Base-by-base conservation (phyloP, 106 monocot species). In the Dendrobium nobile region DNA sequence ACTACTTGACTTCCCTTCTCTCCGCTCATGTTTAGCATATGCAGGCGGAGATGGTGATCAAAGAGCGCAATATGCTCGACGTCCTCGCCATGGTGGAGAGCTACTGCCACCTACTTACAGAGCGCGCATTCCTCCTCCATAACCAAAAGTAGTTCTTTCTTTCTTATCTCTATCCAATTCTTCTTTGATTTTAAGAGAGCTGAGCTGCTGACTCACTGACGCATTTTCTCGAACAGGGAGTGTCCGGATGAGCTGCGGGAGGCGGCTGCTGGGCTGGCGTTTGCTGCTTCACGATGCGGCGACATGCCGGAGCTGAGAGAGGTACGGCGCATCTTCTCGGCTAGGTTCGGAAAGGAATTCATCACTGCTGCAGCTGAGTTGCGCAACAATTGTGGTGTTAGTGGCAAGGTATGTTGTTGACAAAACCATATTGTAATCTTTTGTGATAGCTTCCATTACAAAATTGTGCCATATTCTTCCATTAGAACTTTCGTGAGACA, bases 171-270 rank as follows among this genome's bases (percentile, higher is more conserved):
- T 8, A 17, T 19, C 3, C 33, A 74, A 4, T 7, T 41, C 0
- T 79, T 20, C 41, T 54, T 7, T 75, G 9, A 15, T 7, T 7
- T 75, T 4, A 26, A 37, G 22, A 26, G 0, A 44, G 2, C 10
- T 10, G 15, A 13, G 45, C 13, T 0, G 13, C 51, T 13, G 3
- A 51, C 51, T 45, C 45, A 15, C 3, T 37, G 76, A 8, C 43
- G 7, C 54, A 19, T 26, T 16, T 77, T 17, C 19, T 48, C 13
- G n/a, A 15, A 20, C 78, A 97, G 94, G 70, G 88, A 88, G 37
- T 98, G 94, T 73, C 97, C 97, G 11, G 86, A 88, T 16, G 97
- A 98, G 85, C 89, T 98, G 54, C 80, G 79, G 19, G 97, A 98
- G 81, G 89, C 89, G 2, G 78, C 86, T 19, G 75, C 94, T 5